Conservation (phyloP, 495 filamentous ascomycete genomes). For the Penicillium longicatenatum region DNA sequence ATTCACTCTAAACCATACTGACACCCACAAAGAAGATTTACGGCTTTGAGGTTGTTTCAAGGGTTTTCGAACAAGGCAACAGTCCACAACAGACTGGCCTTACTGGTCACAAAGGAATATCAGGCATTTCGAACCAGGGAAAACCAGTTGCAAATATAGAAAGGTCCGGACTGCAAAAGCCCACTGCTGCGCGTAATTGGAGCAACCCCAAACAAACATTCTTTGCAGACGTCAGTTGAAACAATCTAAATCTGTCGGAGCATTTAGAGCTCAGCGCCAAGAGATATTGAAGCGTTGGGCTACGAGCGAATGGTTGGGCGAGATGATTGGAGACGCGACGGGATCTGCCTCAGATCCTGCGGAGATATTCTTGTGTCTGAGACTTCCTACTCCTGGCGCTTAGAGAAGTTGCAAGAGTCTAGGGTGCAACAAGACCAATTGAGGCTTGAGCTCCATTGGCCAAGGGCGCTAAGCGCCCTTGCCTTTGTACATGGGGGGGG, state of each 20-base stretch:
- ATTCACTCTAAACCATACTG: constrained; percentile 17
- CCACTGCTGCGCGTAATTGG: constrained; percentile 17
- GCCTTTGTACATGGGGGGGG: background rate
- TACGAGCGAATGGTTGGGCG: constrained; percentile 20
- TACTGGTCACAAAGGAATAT: constrained; percentile 7
- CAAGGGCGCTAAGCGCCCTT: background rate
- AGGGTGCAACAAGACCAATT: background rate
- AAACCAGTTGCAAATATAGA: constrained; percentile 24
- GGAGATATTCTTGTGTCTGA: constrained; percentile 2
- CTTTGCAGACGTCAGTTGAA: constrained; percentile 13
- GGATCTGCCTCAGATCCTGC: no score
- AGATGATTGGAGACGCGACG: constrained; percentile 7
- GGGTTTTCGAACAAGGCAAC: background rate
- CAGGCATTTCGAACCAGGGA: constrained; percentile 1
- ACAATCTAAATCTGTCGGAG: constrained; percentile 14
- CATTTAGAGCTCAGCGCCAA: background rate
- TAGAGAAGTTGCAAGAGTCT: background rate
- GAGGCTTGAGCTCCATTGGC: background rate
- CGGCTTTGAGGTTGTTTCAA: background rate
- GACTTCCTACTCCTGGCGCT: background rate
- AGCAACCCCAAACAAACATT: constrained; percentile 10
- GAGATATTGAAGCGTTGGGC: constrained; percentile 7
- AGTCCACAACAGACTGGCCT: constrained; percentile 7
- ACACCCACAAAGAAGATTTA: constrained; percentile 12
- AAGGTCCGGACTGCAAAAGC: constrained; percentile 1